Evolutionary conservation across 345 rosid species (phyloP).

Genomic region (Salix arbutifolia): DNA sequence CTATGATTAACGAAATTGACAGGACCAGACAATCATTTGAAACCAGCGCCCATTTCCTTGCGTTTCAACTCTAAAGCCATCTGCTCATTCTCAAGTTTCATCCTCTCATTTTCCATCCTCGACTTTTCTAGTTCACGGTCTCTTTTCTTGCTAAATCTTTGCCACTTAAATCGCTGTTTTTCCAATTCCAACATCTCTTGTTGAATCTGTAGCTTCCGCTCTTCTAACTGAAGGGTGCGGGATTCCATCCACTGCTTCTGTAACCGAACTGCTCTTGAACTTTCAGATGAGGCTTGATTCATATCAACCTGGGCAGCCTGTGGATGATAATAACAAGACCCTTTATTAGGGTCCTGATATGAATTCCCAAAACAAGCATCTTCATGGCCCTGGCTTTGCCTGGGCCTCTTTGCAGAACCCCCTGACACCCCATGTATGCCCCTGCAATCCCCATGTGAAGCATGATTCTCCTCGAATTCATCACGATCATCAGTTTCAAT

Average conservation of each 20-base stretch:
- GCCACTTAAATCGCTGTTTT: slow-evolving; percentile 79
- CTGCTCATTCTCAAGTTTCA: slow-evolving; percentile 84
- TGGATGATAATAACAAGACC: slow-evolving; percentile 34
- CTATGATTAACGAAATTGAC: neutral
- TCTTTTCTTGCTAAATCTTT: slow-evolving; percentile 71
- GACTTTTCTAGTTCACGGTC: slow-evolving; percentile 68
- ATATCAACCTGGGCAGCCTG: slow-evolving; percentile 45
- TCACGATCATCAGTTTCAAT: slow-evolving; percentile 68
- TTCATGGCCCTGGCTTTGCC: slow-evolving; percentile 49
- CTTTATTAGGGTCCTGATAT: slow-evolving; percentile 38
- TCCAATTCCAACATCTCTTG: slow-evolving; percentile 74
- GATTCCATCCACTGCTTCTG: slow-evolving; percentile 73
- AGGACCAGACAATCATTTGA: slow-evolving; percentile 5
- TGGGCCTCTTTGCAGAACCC: slow-evolving; percentile 54
- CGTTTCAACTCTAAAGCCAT: slow-evolving; percentile 63
- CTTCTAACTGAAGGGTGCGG: slow-evolving; percentile 64
- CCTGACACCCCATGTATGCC: slow-evolving; percentile 34
- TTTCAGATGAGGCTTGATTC: slow-evolving; percentile 47
- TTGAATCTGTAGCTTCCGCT: slow-evolving; percentile 74
- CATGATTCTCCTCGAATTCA: slow-evolving; percentile 57
- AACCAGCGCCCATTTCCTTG: slow-evolving; percentile 43
- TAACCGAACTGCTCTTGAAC: slow-evolving; percentile 38
- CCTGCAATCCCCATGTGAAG: slow-evolving; percentile 42
- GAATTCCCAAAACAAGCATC: slow-evolving; percentile 44
- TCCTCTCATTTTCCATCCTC: slow-evolving; percentile 80